These are phyloP conservation scores for Eucalyptus pumila DNA, from an alignment of 345 rosid species.

Conservation along the genomic window DNA sequence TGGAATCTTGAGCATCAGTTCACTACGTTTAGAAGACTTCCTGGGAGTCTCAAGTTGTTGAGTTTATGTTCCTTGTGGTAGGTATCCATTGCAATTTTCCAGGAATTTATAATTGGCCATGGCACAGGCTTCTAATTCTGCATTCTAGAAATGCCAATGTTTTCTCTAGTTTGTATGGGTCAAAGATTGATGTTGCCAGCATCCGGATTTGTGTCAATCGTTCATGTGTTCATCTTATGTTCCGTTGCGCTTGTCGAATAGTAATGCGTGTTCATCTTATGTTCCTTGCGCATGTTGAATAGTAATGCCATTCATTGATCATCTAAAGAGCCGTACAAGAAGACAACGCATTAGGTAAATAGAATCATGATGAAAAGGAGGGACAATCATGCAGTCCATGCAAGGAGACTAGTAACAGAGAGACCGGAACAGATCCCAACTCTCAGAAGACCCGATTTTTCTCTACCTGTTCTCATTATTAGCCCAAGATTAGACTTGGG, in stretches of 20 bases:
- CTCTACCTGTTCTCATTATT: not conserved
- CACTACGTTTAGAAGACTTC: not conserved
- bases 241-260: not conserved
- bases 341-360: not conserved
- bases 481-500: not conserved
- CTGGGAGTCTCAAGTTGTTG: not conserved
- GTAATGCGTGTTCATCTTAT: not conserved
- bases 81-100: not conserved
- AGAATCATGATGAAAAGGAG: not conserved
- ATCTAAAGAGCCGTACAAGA: not conserved
- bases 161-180: not conserved
- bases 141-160: not conserved
- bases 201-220: not conserved
- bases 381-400: not conserved
- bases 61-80: not conserved
- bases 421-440: not conserved
- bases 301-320: not conserved
- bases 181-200: not conserved
- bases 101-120: not conserved
- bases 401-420: not conserved
- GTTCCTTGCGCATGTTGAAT: not conserved
- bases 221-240: not conserved
- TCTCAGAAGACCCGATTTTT: not conserved
- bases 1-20: not conserved
- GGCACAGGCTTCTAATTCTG: not conserved